phyloP scores from a whole-genome alignment of 257 asterid genomes.

The Solanum boliviense region DNA sequence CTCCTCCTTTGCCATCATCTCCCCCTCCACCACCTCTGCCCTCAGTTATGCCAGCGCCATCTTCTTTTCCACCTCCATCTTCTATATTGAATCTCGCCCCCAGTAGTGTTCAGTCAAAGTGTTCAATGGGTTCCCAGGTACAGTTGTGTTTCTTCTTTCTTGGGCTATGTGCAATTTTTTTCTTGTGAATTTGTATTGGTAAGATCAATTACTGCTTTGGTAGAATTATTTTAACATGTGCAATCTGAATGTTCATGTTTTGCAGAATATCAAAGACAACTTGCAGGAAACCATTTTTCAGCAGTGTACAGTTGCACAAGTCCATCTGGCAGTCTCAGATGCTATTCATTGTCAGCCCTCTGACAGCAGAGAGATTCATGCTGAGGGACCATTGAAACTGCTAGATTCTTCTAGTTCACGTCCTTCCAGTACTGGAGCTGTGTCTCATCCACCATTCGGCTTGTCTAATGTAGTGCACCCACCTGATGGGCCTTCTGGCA shows the following conservation, averaged over 20 bases:
- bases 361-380: slow-evolving; percentile 32
- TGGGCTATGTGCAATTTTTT: background rate
- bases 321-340: slow-evolving; percentile 17
- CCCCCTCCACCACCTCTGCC: slow-evolving; percentile 24
- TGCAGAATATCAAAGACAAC: slow-evolving; percentile 38
- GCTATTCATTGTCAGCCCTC: slow-evolving; percentile 31
- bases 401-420: slow-evolving; percentile 20
- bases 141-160: background rate
- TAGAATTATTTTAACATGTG: background rate
- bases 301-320: slow-evolving; percentile 28
- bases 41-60: slow-evolving; percentile 3
- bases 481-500: slow-evolving; percentile 34
- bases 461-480: slow-evolving; percentile 28
- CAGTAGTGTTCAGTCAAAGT: slow-evolving; percentile 25
- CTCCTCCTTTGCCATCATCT: slow-evolving; percentile 45
- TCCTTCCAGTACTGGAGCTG: slow-evolving; percentile 30
- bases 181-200: background rate
- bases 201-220: slow-evolving; percentile 2
- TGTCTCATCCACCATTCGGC: slow-evolving; percentile 27
- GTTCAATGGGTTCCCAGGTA: slow-evolving; percentile 43
- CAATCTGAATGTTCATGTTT: background rate
- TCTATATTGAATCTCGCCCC: slow-evolving; percentile 22
- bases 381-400: slow-evolving; percentile 33
- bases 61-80: slow-evolving; percentile 16
- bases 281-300: slow-evolving; percentile 22